A percentile compares a stretch with the other conserved stretches of the same genome.
Conservation (phyloP, 768 basidiomycete genomes). For the Phanerochaete carnosa region DNA sequence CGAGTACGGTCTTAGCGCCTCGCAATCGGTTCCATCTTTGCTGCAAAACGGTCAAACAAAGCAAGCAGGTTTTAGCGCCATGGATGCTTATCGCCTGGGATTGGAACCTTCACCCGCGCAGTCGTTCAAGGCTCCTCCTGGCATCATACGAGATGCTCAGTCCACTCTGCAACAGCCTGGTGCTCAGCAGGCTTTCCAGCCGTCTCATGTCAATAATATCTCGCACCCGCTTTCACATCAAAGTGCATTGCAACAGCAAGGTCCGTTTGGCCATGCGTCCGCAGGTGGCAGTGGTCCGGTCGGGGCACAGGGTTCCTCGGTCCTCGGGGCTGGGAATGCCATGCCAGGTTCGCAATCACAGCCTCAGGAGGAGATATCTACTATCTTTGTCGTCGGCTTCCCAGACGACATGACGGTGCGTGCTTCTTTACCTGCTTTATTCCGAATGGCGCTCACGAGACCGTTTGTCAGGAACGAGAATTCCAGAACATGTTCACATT, state of each 20-base stretch:
- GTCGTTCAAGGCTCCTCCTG: constrained; percentile 9
- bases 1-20: constrained; percentile 30
- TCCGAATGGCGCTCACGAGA: constrained; percentile 7
- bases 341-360: constrained; percentile 23
- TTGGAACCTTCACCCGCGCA: constrained; percentile 20
- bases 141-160: constrained; percentile 24
- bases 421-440: constrained; percentile 1
- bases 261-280: constrained; percentile 68
- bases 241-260: constrained; percentile 56
- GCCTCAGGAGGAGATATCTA: constrained; percentile 82
- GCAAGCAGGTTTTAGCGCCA: constrained; percentile 15
- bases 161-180: constrained; percentile 31
- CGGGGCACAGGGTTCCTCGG: not conserved
- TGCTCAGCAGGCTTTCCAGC: constrained; percentile 28
- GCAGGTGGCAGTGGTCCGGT: constrained; percentile 32
- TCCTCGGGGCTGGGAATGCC: constrained; percentile 6
- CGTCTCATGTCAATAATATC: constrained; percentile 36
- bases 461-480: constrained; percentile 78
- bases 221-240: constrained; percentile 29
- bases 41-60: constrained; percentile 9
- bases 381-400: constrained; percentile 98
- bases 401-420: constrained; percentile 97
- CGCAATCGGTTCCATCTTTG: constrained; percentile 13
- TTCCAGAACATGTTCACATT: constrained; percentile 99
- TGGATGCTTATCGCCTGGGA: constrained; percentile 21